Evolutionary conservation across 352 stramenopile genomes (phyloP), one percentile per base, ranked within the genome.

Genomic region (Phytophthora citricola): DNA sequence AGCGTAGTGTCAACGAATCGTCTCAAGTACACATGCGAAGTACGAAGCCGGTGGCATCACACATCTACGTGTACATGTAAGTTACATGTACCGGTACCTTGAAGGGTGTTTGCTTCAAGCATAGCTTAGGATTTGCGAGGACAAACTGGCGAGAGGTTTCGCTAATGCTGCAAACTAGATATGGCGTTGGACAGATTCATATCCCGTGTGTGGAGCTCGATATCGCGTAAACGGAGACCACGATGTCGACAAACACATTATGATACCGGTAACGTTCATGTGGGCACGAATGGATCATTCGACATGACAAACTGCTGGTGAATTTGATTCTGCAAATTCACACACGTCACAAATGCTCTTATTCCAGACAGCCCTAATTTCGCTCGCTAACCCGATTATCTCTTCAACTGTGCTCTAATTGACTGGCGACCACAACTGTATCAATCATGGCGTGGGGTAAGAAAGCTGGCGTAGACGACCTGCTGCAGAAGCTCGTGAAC

Each of bases 391-490:
- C 2, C n/a, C 44, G 24, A 66, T 14, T 3, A 46, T 12, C 34
- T 66, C 50, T 38, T 11, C 32, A 69, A 46, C 5, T 24, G 52
- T 2, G 44, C 11, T 27, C 26, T 32, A 47, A 65, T 69, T 75
- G 50, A 75, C 48, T 75, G 66, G 61, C 50, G 22, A 12, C 15
- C 15, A 44, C 52, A 55, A 62, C 22, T 65, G 52, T 46, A 63
- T 41, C 52, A 66, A 85, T 24, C 51, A 95, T 95, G 87, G 87
- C 82, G 41, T 95, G 87, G 87, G 85, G 87, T 15, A 81, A 73
- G 65, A 83, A 83, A 22, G 63, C 73, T 31, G 85, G 85, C 32
- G 85, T 93, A 31, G 80, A 91, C n/a, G 85, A 95, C 56, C 60
- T 93, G 66, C 73, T 93, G 45, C 66, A 84, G 71, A 84, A 81